Evolutionary conservation across 1,284 basidiomycete genomes (phyloP), one percentile per base, ranked within the genome.

Genomic region (Ceratobasidium sp.): DNA sequence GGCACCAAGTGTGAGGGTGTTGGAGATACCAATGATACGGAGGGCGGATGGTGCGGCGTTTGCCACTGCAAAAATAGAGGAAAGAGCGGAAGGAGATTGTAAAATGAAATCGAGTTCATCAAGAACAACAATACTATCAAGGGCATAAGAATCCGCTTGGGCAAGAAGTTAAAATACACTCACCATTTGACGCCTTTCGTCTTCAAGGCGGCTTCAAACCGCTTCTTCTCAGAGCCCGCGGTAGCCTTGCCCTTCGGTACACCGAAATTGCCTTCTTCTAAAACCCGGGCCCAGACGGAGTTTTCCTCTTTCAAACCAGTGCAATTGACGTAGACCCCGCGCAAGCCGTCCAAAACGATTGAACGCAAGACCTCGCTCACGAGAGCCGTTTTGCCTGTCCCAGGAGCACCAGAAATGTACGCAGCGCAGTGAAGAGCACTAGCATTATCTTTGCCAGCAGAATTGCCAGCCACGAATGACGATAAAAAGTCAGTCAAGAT

Each of bases 351-450:
- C 15, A n/a, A 29, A 15, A 59, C 51, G 33, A 75, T 54, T 22
- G 53, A 24, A 8, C 47, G 82, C 31, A 94, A 80, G 59, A 93
- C 83, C 4, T 88, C 84, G 79, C 91, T 92, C 44, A 94, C 88
- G 9, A 94, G 84, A 0, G 93, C 93, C 0, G 93, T 94, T 83
- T 94, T 94, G 33, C 93, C 93, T 5, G 92, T 92, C 0, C 93
- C 93, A 17, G 93, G 93, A 0, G 91, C 86, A 36, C 93, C 93
- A 19, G 93, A 94, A 66, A 94, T 89, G 80, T 93, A 94, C 36
- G 67, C 67, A 29, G 67, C 67, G 8, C 69, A 94, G 84, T 36
- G 86, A 85, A 17, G 85, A 84, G 19, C 81, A 78, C 11, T 79
- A 79, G 27, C 80, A 78, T 27, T 80, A 80, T 53, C 80, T 79